Evolutionary conservation across 1,284 basidiomycete genomes (phyloP).

Genomic region (Cutaneotrichosporon arboriforme): DNA sequence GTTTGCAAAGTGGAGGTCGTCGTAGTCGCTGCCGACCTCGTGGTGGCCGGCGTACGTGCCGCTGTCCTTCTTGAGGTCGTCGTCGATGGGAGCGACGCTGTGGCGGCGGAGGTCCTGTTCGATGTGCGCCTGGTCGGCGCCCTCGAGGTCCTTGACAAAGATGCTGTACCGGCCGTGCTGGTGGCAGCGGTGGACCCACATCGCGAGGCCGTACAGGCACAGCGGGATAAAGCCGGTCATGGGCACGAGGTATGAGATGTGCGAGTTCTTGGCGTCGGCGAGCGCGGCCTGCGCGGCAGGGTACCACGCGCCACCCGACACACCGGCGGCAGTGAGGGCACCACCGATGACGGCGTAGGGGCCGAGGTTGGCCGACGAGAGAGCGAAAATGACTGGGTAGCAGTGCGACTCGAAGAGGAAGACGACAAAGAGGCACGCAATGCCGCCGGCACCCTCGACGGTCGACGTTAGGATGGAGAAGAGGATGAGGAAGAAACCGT

Average conservation of each 20-base stretch:
- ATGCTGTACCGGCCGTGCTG: slow-evolving; percentile 13
- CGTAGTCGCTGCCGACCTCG: background rate
- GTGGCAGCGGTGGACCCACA: slow-evolving; percentile 22
- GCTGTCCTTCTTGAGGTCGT: background rate
- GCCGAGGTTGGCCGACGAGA: slow-evolving; percentile 34
- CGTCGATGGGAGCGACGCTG: background rate
- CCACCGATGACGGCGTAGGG: slow-evolving; percentile 29
- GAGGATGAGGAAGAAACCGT: slow-evolving; percentile 25
- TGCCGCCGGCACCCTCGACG: slow-evolving; percentile 27
- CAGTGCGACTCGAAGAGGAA: slow-evolving; percentile 33
- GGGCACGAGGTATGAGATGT: slow-evolving; percentile 24
- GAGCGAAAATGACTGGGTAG: slow-evolving; percentile 36
- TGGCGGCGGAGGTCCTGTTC: slow-evolving; percentile 1
- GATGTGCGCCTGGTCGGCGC: background rate
- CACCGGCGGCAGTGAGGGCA: slow-evolving; percentile 29
- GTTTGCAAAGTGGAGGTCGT: background rate
- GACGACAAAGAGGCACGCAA: slow-evolving; percentile 33
- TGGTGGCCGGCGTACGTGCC: background rate
- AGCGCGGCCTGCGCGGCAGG: slow-evolving; percentile 27
- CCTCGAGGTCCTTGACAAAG: slow-evolving; percentile 15
- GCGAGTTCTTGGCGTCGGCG: slow-evolving; percentile 17
- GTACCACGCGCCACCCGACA: slow-evolving; percentile 28
- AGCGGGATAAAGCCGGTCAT: slow-evolving; percentile 25
- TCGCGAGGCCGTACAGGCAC: slow-evolving; percentile 20
- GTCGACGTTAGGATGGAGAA: slow-evolving; percentile 30